Percentiles rank a stretch among this genome's conserved stretches.
These are phyloP conservation scores for Sphaerostilbella broomeana DNA, from an alignment of 2,329 filamentous ascomycete genomes.

Conservation along the genomic window DNA sequence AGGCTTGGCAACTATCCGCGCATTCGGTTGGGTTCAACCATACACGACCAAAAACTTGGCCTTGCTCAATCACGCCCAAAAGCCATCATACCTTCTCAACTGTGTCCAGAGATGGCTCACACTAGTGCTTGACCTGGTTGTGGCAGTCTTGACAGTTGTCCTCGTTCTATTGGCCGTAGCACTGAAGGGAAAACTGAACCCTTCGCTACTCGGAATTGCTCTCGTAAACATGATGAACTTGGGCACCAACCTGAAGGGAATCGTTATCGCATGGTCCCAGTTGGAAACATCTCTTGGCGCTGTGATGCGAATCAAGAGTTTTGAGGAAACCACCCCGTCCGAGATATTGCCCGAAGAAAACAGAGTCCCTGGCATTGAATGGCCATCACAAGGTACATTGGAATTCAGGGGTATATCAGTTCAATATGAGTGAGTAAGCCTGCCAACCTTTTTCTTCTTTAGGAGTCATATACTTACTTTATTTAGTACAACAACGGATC, in stretches of 20 bases:
- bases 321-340: slow-evolving; percentile 21
- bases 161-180: slow-evolving; percentile 33
- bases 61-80: slow-evolving; percentile 41
- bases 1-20: slow-evolving; percentile 31
- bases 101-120: slow-evolving; percentile 48
- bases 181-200: slow-evolving; percentile 22
- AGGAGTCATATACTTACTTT: neutral
- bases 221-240: slow-evolving; percentile 30
- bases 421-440: slow-evolving; percentile 22
- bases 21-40: slow-evolving; percentile 32
- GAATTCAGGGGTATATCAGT: slow-evolving; percentile 20
- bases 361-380: slow-evolving; percentile 12
- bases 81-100: slow-evolving; percentile 46
- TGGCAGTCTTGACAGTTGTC: slow-evolving; percentile 40
- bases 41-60: slow-evolving; percentile 31
- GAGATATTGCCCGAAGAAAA: slow-evolving; percentile 18
- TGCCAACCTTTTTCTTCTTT: neutral
- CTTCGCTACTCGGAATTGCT: slow-evolving; percentile 31
- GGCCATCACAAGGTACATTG: slow-evolving; percentile 21
- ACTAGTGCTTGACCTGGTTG: slow-evolving; percentile 44
- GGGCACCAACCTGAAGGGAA: slow-evolving; percentile 21
- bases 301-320: slow-evolving; percentile 23
- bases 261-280: slow-evolving; percentile 24
- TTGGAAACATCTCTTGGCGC: slow-evolving; percentile 27
- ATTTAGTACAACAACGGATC: slow-evolving; percentile 16